phyloP scores from a whole-genome alignment of 2,329 filamentous ascomycete species.

The Aspergillus udagawae region DNA sequence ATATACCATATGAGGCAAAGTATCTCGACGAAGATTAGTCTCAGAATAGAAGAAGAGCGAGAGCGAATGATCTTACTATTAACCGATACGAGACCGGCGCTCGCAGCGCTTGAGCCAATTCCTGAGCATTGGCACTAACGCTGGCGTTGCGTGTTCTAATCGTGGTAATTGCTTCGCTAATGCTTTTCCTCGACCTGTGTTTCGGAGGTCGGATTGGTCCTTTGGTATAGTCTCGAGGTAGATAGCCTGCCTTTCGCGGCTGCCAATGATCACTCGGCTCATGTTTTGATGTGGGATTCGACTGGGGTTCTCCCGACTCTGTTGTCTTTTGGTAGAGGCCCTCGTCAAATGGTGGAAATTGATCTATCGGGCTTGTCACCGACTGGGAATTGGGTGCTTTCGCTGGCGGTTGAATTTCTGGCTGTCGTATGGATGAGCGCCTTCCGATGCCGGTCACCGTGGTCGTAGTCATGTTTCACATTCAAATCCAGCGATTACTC shows the following conservation, averaged over 20 bases:
- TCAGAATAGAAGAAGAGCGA: neutral
- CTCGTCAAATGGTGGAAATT: slow-evolving; percentile 42
- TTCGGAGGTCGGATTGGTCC: slow-evolving; percentile 35
- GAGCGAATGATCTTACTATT: slow-evolving; percentile 58
- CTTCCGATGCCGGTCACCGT: slow-evolving; percentile 38
- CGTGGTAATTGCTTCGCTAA: slow-evolving; percentile 80
- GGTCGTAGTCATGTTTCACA: slow-evolving; percentile 36
- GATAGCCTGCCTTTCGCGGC: slow-evolving; percentile 52
- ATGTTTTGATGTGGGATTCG: slow-evolving; percentile 28
- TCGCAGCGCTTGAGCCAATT: slow-evolving; percentile 84
- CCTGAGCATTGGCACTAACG: slow-evolving; percentile 87
- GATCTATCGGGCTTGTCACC: slow-evolving; percentile 36
- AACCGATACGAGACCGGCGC: slow-evolving; percentile 85
- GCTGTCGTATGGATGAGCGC: slow-evolving; percentile 35
- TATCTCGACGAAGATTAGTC: slow-evolving; percentile 50
- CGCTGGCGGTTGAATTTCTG: slow-evolving; percentile 30
- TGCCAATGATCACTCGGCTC: slow-evolving; percentile 56
- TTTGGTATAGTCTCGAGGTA: slow-evolving; percentile 41
- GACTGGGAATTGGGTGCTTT: slow-evolving; percentile 26
- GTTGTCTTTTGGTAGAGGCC: slow-evolving; percentile 28
- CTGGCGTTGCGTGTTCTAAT: slow-evolving; percentile 78
- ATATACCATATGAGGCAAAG: slow-evolving; percentile 92
- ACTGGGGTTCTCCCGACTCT: slow-evolving; percentile 22
- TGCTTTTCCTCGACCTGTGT: slow-evolving; percentile 76
- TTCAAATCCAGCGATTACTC: neutral